Conservation (phyloP, 2,329 filamentous ascomycete genomes). For the Fusarium chlamydosporum region DNA sequence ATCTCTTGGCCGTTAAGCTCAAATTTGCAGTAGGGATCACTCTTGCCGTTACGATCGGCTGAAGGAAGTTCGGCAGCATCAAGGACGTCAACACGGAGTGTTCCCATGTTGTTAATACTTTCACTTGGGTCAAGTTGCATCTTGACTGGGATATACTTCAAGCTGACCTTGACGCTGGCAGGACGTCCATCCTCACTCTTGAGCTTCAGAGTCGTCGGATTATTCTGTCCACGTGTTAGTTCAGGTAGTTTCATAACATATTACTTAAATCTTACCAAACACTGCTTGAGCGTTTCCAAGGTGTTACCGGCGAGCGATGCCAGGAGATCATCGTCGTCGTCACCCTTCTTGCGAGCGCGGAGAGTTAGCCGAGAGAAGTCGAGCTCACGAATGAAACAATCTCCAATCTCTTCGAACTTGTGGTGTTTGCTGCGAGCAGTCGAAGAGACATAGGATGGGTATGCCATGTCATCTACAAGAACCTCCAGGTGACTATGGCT, state of each 20-base stretch:
- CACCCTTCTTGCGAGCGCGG: constrained; percentile 83
- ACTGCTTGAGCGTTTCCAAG: constrained; percentile 87
- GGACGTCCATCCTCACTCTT: constrained; percentile 80
- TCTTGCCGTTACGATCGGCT: constrained; percentile 95
- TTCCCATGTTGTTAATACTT: constrained; percentile 99
- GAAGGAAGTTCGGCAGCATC: constrained; percentile 90
- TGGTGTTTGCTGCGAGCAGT: constrained; percentile 77
- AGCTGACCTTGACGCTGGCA: constrained; percentile 86
- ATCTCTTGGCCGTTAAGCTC: constrained; percentile 89
- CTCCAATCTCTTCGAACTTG: constrained; percentile 91
- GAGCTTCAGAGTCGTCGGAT: constrained; percentile 84
- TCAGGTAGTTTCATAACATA: constrained; percentile 1
- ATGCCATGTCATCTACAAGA: constrained; percentile 93
- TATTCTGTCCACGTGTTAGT: constrained; percentile 73
- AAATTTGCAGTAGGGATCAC: constrained; percentile 97
- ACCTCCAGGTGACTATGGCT: constrained; percentile 85
- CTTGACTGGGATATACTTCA: constrained; percentile 94
- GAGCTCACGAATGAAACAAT: constrained; percentile 96
- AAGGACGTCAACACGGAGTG: constrained; percentile 90
- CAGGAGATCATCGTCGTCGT: constrained; percentile 82
- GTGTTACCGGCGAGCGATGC: constrained; percentile 89
- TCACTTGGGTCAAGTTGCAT: constrained; percentile 96
- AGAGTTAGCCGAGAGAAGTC: constrained; percentile 95
- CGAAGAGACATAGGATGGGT: constrained; percentile 87
- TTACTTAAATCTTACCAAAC: constrained; percentile 71